Percentiles rank a stretch among this genome's conserved stretches.
Conservation (phyloP, 179 eudicot species). For the Pouteria campechiana region DNA sequence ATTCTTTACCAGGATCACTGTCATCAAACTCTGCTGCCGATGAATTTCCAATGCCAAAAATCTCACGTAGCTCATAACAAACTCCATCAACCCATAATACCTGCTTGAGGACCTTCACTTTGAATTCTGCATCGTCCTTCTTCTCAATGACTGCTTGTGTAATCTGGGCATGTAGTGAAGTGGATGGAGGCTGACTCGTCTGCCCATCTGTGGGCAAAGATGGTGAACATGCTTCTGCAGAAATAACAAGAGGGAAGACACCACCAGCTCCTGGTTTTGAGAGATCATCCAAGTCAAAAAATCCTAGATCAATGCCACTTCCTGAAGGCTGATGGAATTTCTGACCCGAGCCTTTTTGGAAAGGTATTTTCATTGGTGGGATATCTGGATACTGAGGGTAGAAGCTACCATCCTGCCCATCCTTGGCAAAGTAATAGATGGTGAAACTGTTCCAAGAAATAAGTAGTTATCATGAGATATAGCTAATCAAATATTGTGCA, state of each 20-base stretch:
- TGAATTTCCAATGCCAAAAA: slow-evolving; percentile 67
- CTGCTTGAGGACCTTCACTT: slow-evolving; percentile 66
- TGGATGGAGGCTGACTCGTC: slow-evolving; percentile 12
- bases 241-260: slow-evolving; percentile 78
- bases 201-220: slow-evolving; percentile 17
- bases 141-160: slow-evolving; percentile 72
- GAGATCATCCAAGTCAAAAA: slow-evolving; percentile 57
- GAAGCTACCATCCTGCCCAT: slow-evolving; percentile 42
- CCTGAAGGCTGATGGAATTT: slow-evolving; percentile 74
- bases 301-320: slow-evolving; percentile 74
- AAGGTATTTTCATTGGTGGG: slow-evolving; percentile 55
- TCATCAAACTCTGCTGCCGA: slow-evolving; percentile 42
- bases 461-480: no score
- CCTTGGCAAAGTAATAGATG: slow-evolving; percentile 72
- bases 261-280: slow-evolving; percentile 46
- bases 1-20: slow-evolving; percentile 65
- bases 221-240: slow-evolving; percentile 46
- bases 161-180: slow-evolving; percentile 50
- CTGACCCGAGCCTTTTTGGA: slow-evolving; percentile 66
- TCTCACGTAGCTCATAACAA: slow-evolving; percentile 81
- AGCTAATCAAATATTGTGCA: no score
- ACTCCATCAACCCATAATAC: slow-evolving; percentile 63
- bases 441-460: slow-evolving; percentile 89
- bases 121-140: slow-evolving; percentile 31
- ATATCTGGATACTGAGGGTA: slow-evolving; percentile 42